Conservation (phyloP, 2,329 filamentous ascomycete species). For the Aschersonia sp. region DNA sequence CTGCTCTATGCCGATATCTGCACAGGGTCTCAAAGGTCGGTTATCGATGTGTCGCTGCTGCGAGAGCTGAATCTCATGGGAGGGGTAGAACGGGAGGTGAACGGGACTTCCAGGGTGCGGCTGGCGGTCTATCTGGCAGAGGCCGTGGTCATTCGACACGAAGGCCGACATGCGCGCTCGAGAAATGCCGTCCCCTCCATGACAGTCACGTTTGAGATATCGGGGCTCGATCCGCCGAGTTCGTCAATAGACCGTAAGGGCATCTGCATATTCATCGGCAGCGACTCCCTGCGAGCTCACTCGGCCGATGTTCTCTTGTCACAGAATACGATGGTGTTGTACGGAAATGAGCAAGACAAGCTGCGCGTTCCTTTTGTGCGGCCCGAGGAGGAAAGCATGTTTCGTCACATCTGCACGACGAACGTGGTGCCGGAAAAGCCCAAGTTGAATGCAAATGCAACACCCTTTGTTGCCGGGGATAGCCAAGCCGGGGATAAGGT, state of each 20-base stretch:
- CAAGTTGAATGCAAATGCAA: conserved; percentile 40
- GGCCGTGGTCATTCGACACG: conserved; percentile 66
- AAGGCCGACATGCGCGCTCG: conserved; percentile 57
- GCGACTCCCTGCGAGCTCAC: conserved; percentile 71
- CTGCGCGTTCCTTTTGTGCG: conserved; percentile 83
- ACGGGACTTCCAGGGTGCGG: conserved; percentile 54
- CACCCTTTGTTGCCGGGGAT: conserved; percentile 26
- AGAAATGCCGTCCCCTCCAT: conserved; percentile 62
- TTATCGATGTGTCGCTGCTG: conserved; percentile 62
- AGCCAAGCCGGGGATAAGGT: conserved; percentile 8
- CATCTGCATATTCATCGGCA: conserved; percentile 81
- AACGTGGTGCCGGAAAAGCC: conserved; percentile 38
- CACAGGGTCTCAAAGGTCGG: conserved; percentile 78
- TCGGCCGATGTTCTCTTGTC: conserved; percentile 88
- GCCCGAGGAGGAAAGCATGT: conserved; percentile 71
- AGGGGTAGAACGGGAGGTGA: conserved; percentile 49
- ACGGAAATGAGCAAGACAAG: conserved; percentile 75
- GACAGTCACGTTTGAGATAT: conserved; percentile 63
- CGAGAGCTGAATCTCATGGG: conserved; percentile 58
- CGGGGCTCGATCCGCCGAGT: conserved; percentile 34
- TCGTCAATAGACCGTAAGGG: conserved; percentile 30
- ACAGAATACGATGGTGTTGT: conserved; percentile 75
- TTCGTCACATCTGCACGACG: conserved; percentile 60
- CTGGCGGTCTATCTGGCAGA: conserved; percentile 82
- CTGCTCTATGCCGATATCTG: conserved; percentile 86